A percentile compares a stretch with the other conserved stretches of the same genome.
Conservation (phyloP, 1,139 yeast genomes). For the Kodamaea plutei region DNA sequence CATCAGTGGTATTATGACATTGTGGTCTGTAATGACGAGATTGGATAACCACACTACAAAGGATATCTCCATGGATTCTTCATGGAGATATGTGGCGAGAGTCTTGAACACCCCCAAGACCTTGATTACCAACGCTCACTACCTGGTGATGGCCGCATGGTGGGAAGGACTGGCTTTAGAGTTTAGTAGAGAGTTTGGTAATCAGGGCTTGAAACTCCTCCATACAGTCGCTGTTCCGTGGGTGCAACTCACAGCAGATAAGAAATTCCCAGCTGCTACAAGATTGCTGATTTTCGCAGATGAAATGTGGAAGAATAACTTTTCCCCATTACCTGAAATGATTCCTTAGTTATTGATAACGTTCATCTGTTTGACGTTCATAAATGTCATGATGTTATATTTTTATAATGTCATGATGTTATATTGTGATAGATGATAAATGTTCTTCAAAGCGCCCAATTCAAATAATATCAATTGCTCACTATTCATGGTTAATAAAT, state of each 20-base stretch:
- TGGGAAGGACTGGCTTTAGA: slow-evolving; percentile 79
- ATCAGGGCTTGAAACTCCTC: slow-evolving; percentile 66
- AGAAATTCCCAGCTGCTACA: slow-evolving; percentile 70
- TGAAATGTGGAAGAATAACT: slow-evolving; percentile 58
- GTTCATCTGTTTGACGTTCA: no score
- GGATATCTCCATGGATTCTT: slow-evolving; percentile 31
- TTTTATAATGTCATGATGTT: no score
- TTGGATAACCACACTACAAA: slow-evolving; percentile 16
- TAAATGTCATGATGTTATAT: no score
- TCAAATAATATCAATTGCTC: no score
- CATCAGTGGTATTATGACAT: slow-evolving; percentile 76
- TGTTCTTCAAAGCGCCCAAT: no score
- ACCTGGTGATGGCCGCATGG: slow-evolving; percentile 73
- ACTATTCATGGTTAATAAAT: no score
- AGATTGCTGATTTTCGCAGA: slow-evolving; percentile 73
- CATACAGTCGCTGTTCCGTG: slow-evolving; percentile 41
- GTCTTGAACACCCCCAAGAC: slow-evolving; percentile 52
- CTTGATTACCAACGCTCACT: slow-evolving; percentile 64
- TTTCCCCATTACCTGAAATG: no score
- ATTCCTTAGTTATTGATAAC: no score
- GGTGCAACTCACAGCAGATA: slow-evolving; percentile 46
- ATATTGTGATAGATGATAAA: no score
- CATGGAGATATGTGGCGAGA: slow-evolving; percentile 80
- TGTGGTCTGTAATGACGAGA: slow-evolving; percentile 72
- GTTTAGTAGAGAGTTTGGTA: slow-evolving; percentile 56